Evolutionary conservation across 768 basidiomycete genomes (phyloP), one percentile per base, ranked within the genome.

Genomic region (Lactifluus piperatus): DNA sequence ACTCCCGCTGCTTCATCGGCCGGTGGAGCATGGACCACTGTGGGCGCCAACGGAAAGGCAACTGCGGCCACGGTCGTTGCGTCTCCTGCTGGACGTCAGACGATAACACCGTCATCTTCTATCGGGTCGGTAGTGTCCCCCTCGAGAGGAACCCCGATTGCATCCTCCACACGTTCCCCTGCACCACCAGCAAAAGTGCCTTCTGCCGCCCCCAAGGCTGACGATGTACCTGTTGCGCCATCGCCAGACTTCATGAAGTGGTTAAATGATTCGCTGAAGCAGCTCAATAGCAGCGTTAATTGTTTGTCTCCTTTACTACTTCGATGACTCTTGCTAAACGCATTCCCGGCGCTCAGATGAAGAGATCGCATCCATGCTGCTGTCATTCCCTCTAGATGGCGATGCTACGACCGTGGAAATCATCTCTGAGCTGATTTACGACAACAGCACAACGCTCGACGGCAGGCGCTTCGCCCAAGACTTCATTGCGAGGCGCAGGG

Each of bases 381-480:
- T 99, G 26, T 85, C 89, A 1, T 98, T 99, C 77, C 90, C 95
- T 3, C 72, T 97, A 51, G 94, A 98, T 64, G 90, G 88, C 20
- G 90, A 88, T 66, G 75, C 82, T 65, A 83, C 82, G 16, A 91
- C 88, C 0, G 73, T 83, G 45, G 97, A 99, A 73, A 86, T 97
- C 69, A 98, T 99, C 64, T 89, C 91, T 24, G 97, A 98, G 70
- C 79, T 89, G 44, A 94, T 98, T 61, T 99, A 98, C 68, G 85
- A 88, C 54, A 94, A 89, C 68, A 95, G 92, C 64, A 90, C 93
- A 22, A 98, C 91, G 2, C 81, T 99, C 51, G 94, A 98, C 68
- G 97, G 97, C 5, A 80, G 94, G 51, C 83, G 95, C 37, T 99
- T 98, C 68, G 94, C 97, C 4, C 79, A 89, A 13, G 94, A 98